Percentiles rank a stretch among this genome's conserved stretches.
Conservation (phyloP, 2,329 filamentous ascomycete species). For the Meredithiella fracta region DNA sequence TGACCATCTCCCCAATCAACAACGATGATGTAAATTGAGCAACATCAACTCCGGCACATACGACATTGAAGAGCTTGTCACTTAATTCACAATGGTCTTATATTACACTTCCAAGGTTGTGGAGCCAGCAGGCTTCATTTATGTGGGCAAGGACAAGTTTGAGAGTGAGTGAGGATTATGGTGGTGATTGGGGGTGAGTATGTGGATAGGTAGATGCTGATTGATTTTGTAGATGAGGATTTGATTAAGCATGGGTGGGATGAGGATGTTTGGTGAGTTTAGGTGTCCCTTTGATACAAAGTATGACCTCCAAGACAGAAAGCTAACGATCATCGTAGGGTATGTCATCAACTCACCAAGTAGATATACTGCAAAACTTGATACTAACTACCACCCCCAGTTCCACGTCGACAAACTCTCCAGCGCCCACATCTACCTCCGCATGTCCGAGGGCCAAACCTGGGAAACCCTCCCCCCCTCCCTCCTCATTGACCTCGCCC, state of each 20-base stretch:
- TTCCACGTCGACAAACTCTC: constrained; percentile 98
- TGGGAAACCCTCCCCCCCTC: constrained; percentile 70
- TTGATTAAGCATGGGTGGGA: constrained; percentile 89
- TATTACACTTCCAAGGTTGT: constrained; percentile 85
- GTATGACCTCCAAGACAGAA: not conserved
- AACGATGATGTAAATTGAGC: not conserved
- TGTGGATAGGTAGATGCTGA: not conserved
- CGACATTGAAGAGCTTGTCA: no score
- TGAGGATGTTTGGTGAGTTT: constrained; percentile 73
- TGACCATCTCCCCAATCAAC: not conserved
- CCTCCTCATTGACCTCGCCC: constrained; percentile 75
- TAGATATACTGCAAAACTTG: no score
- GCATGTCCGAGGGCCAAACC: constrained; percentile 56
- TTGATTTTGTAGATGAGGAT: constrained; percentile 61
- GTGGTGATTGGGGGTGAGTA: not conserved
- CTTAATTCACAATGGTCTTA: constrained; percentile 55
- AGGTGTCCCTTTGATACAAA: not conserved
- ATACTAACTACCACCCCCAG: constrained; percentile 27
- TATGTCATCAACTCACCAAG: not conserved
- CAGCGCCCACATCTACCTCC: constrained; percentile 89
- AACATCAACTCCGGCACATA: no score
- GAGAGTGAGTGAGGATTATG: constrained; percentile 52
- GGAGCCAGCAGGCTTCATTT: constrained; percentile 69
- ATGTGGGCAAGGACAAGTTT: constrained; percentile 97
- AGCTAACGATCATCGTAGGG: not conserved